These are phyloP conservation scores for Cryptococcus wingfieldii DNA, from an alignment of 1,284 basidiomycete genomes.

Conservation along the genomic window DNA sequence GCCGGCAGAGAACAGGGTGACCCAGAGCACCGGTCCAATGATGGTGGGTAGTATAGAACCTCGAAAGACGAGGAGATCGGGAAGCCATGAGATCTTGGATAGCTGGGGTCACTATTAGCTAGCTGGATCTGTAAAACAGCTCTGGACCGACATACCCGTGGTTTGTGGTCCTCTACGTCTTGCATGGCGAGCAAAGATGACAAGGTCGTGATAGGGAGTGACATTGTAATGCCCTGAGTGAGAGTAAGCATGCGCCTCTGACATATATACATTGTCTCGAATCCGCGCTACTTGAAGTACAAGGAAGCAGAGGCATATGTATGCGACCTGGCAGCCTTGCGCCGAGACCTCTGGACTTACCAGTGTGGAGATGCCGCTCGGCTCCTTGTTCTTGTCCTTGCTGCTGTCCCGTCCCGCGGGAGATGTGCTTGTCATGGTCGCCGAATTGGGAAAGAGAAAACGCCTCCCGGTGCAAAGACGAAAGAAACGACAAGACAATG, in stretches of 20 bases:
- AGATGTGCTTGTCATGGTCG: too few species aligned
- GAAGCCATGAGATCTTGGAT: slow-evolving; percentile 76
- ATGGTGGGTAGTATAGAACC: slow-evolving; percentile 56
- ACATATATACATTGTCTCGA: not conserved
- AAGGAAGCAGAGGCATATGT: not conserved
- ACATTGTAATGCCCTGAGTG: slow-evolving; percentile 11
- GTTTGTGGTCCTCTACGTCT: slow-evolving; percentile 42
- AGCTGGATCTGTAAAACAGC: not conserved
- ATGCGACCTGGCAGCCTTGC: not conserved
- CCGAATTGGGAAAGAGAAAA: too few species aligned
- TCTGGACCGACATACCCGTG: slow-evolving; percentile 25
- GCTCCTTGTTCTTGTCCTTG: not conserved
- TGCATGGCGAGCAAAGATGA: slow-evolving; percentile 38
- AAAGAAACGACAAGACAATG: too few species aligned
- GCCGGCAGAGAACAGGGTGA: slow-evolving; percentile 65
- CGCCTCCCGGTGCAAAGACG: too few species aligned
- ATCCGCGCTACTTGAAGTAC: not conserved
- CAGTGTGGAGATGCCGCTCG: not conserved
- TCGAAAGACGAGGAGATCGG: slow-evolving; percentile 71
- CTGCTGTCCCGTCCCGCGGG: too few species aligned
- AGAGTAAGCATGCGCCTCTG: not conserved
- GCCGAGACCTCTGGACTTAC: not conserved
- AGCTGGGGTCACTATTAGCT: slow-evolving; percentile 16
- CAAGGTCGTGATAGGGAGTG: slow-evolving; percentile 22
- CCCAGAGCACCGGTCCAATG: slow-evolving; percentile 65